A percentile compares a stretch with the other conserved stretches of the same genome.
Conservation (phyloP, 2,329 filamentous ascomycete species). For the Dactylellina sp. region DNA sequence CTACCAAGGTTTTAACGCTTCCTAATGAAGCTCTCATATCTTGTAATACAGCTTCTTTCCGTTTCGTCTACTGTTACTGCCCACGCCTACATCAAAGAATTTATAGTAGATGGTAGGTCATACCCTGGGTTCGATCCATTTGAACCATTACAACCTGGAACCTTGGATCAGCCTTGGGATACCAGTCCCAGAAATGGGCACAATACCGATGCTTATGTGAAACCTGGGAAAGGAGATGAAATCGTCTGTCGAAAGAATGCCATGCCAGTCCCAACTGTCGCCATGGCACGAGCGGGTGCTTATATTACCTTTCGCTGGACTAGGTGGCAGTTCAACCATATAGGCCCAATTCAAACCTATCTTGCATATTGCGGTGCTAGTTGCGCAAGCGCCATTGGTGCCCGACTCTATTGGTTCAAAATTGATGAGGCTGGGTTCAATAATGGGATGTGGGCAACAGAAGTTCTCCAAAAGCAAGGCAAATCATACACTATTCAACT, state of each 20-base stretch:
- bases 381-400: slow-evolving; percentile 15
- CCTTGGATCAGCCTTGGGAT: slow-evolving; percentile 17
- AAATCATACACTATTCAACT: slow-evolving; percentile 28
- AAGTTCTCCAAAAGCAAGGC: slow-evolving; percentile 19
- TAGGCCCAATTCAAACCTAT: slow-evolving; percentile 18
- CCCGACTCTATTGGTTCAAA: slow-evolving; percentile 22
- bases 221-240: background rate
- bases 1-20: background rate
- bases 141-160: slow-evolving; percentile 7
- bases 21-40: background rate
- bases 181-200: background rate
- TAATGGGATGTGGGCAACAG: slow-evolving; percentile 26
- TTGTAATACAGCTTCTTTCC: background rate
- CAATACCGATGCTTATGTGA: slow-evolving; percentile 21
- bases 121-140: slow-evolving; percentile 24
- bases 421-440: slow-evolving; percentile 14
- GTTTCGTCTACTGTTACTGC: background rate
- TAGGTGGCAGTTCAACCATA: slow-evolving; percentile 34
- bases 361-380: slow-evolving; percentile 21
- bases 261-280: slow-evolving; percentile 12
- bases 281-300: slow-evolving; percentile 16
- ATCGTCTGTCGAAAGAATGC: slow-evolving; percentile 24
- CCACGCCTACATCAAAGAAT: slow-evolving; percentile 16
- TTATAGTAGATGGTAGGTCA: slow-evolving; percentile 12
- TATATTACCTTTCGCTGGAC: slow-evolving; percentile 24